Evolutionary conservation across 495 filamentous ascomycete genomes (phyloP).

Genomic region (Symbiotaphrina buchneri): DNA sequence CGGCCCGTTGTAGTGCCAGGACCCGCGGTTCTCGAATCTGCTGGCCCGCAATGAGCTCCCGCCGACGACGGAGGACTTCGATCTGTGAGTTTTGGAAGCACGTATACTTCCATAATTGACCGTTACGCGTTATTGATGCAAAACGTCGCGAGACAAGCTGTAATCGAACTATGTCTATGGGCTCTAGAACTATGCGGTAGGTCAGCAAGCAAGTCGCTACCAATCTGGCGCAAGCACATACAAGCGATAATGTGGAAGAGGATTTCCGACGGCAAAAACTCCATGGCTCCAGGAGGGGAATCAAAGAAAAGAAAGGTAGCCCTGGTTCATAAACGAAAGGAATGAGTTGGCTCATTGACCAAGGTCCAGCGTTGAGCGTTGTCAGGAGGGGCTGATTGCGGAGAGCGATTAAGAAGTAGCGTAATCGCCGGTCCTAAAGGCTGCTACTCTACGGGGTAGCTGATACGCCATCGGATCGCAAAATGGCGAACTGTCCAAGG

Average conservation of each 20-base stretch:
- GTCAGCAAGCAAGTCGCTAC: conserved; percentile 1
- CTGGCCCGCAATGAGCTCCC: conserved; percentile 11
- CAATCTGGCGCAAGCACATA: conserved; percentile 20
- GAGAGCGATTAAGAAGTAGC: no score
- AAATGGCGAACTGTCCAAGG: no score
- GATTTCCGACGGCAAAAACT: conserved; percentile 53
- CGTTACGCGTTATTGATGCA: conserved; percentile 47
- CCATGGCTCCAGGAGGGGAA: no score
- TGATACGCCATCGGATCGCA: no score
- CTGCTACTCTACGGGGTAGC: no score
- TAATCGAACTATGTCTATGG: conserved; percentile 41
- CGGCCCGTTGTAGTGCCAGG: conserved; percentile 15
- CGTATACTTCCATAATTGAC: conserved; percentile 49
- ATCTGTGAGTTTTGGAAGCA: conserved; percentile 49
- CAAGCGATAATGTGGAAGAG: conserved; percentile 52
- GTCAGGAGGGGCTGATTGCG: no score
- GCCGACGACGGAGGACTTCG: conserved; percentile 21
- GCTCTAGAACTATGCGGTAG: conserved; percentile 40
- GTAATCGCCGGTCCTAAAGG: no score
- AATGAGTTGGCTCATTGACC: no score
- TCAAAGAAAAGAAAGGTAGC: no score
- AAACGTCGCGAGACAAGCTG: conserved; percentile 49
- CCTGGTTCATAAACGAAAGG: no score
- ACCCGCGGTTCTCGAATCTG: conserved; percentile 8
- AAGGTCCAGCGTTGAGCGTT: no score